phyloP scores from a whole-genome alignment of 176 grass and related monocot species.

The Eragrostis curvula region DNA sequence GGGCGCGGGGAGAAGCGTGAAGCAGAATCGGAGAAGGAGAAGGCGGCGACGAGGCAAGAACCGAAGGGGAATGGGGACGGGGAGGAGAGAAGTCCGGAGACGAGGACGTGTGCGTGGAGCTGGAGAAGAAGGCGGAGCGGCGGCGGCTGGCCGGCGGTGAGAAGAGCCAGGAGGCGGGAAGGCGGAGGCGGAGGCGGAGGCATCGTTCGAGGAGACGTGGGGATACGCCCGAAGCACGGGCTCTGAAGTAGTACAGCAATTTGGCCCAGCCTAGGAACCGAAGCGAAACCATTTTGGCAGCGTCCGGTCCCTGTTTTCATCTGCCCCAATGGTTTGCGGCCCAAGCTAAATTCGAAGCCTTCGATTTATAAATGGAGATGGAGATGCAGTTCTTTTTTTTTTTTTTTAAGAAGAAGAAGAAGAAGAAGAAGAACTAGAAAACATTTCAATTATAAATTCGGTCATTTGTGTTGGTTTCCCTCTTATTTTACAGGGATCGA shows the following conservation, averaged over 20 bases:
- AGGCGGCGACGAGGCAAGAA: constrained; percentile 10
- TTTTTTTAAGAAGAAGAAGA: no score
- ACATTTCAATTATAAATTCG: no score
- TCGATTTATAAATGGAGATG: no score
- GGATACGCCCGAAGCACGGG: no score
- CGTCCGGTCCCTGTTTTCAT: no score
- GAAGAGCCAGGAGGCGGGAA: constrained; percentile 29
- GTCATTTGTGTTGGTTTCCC: no score
- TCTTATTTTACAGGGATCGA: no score
- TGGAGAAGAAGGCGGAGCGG: constrained; percentile 16
- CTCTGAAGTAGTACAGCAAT: neutral
- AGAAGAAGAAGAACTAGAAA: no score
- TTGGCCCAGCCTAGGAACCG: neutral
- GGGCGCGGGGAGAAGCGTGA: neutral
- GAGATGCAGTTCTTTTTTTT: no score
- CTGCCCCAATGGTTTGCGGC: no score
- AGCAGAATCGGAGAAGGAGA: constrained; percentile 14
- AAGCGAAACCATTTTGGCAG: no score
- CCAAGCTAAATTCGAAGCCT: no score
- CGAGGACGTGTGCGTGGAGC: constrained; percentile 33
- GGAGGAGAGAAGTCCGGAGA: constrained; percentile 28
- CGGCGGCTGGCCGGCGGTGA: constrained; percentile 19
- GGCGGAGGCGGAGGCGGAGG: neutral
- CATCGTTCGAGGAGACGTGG: neutral
- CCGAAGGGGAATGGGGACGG: neutral